Conservation (phyloP, 2,329 filamentous ascomycete species). For the Leptosphaerulina australis region DNA sequence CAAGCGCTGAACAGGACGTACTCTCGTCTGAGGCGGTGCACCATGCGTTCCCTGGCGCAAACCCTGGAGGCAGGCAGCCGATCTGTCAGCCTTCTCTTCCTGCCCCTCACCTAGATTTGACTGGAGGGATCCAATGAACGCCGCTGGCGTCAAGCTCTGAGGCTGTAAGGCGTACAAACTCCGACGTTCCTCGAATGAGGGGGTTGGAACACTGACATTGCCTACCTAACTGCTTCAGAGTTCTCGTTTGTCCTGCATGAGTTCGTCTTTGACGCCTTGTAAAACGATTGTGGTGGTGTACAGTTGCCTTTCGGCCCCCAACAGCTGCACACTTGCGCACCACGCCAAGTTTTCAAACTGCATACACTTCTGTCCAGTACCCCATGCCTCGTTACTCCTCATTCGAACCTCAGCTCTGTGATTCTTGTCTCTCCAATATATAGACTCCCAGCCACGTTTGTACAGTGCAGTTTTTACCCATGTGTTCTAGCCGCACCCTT, state of each 20-base stretch:
- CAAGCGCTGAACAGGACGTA: constrained; percentile 13
- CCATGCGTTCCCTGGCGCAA: constrained; percentile 16
- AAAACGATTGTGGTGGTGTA: neutral
- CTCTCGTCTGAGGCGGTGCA: constrained; percentile 36
- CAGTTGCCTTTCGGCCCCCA: constrained; percentile 12
- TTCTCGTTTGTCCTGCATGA: constrained; percentile 1
- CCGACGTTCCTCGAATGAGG: constrained; percentile 1
- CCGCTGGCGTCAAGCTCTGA: constrained; percentile 19
- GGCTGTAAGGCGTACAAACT: constrained; percentile 32
- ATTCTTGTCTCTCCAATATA: neutral
- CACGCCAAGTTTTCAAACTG: neutral
- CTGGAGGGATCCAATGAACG: constrained; percentile 31
- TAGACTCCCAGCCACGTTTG: constrained; percentile 12
- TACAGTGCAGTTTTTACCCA: constrained; percentile 23
- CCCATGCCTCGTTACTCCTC: constrained; percentile 26
- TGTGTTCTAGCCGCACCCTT: constrained; percentile 27
- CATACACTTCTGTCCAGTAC: constrained; percentile 2
- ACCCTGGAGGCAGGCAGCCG: constrained; percentile 30
- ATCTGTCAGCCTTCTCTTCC: constrained; percentile 21
- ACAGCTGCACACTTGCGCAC: neutral
- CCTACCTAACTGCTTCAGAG: constrained; percentile 5
- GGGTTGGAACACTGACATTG: neutral
- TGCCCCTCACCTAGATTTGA: constrained; percentile 27
- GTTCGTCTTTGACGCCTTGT: neutral
- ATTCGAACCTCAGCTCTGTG: constrained; percentile 22